A percentile compares a stretch with the other conserved stretches of the same genome.
These are phyloP conservation scores for Chrysosporium keratinophilum DNA, from an alignment of 2,329 filamentous ascomycete genomes.

Conservation along the genomic window DNA sequence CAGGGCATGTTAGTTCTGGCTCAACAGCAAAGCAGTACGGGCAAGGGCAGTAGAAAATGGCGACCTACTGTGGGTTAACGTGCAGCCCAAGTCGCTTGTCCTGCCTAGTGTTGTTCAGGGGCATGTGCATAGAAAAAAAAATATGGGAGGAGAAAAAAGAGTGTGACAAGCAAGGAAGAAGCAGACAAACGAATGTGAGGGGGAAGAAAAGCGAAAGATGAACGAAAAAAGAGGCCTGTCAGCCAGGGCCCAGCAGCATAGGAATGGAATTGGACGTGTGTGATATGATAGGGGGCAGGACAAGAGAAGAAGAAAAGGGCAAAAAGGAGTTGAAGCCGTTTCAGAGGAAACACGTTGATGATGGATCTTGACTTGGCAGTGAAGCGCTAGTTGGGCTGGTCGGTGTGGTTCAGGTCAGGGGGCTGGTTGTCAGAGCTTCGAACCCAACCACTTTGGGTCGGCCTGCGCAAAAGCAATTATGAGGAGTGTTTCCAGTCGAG, in stretches of 20 bases:
- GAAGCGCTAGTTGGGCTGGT: background rate
- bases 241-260: background rate
- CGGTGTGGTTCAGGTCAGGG: conserved; percentile 3
- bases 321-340: conserved; percentile 13
- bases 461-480: too few species aligned
- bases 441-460: background rate
- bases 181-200: conserved; percentile 7
- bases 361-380: conserved; percentile 5
- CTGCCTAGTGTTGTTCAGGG: conserved; percentile 3
- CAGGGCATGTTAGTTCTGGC: conserved; percentile 4
- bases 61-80: background rate
- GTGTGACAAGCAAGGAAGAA: conserved; percentile 7
- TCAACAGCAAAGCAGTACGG: background rate
- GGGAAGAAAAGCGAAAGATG: background rate
- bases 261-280: background rate
- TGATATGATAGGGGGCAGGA: conserved; percentile 10
- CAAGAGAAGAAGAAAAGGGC: conserved; percentile 6
- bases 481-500: too few species aligned
- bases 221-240: background rate
- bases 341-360: conserved; percentile 14
- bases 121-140: background rate
- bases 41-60: background rate
- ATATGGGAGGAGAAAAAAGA: conserved; percentile 1
- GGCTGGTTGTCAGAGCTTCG: background rate
- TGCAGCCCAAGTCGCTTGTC: background rate